Evolutionary conservation across 331 rosid genomes (phyloP), one percentile per base, ranked within the genome.

Genomic region (Quercus lobata): DNA sequence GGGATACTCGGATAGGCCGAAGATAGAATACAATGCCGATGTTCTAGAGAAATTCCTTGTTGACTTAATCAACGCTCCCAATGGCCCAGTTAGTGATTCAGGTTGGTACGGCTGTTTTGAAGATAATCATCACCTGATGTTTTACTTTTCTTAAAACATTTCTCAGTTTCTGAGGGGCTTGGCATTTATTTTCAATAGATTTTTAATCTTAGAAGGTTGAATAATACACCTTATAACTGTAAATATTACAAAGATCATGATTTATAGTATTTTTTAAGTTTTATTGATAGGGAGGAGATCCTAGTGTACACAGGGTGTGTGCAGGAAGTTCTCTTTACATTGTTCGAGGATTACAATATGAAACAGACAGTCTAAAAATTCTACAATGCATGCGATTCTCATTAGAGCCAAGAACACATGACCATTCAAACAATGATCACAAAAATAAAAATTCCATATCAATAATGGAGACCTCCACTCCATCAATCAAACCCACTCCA

Each of bases 1-100:
- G 49, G 98, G 98, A 49, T 92, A 87, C 86, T 94, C 97, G 21
- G 97, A 92, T 85, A 82, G 97, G 56, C 98, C 94, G 15, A 94
- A 92, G 88, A 83, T 94, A 77, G 97, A 94, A 82, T 94, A 94
- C 75, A 89, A 83, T 74, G 92, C 97, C 5, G 95, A 91, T 80
- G 92, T 92, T 34, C 84, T 94, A 80, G 97, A 94, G 83, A 86
- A 86, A 1, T 94, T 94, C 84, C 86, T 94, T 80, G 96, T 88
- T 55, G 98, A 94, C 84, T 91, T 94, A 69, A 85, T 92, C 81
- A 94, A 90, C 83, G 86, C 97, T 19, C 88, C 92, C 29, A 82
- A 84, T 81, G 79, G 97, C 66, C 98, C 97, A 24, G 72, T 94
- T 49, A 86, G 79, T 61, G 79, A 85, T 76, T 71, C 89, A 92